Evolutionary conservation across 306 rosid species (phyloP).

Genomic region (Hippophae rhamnoides): DNA sequence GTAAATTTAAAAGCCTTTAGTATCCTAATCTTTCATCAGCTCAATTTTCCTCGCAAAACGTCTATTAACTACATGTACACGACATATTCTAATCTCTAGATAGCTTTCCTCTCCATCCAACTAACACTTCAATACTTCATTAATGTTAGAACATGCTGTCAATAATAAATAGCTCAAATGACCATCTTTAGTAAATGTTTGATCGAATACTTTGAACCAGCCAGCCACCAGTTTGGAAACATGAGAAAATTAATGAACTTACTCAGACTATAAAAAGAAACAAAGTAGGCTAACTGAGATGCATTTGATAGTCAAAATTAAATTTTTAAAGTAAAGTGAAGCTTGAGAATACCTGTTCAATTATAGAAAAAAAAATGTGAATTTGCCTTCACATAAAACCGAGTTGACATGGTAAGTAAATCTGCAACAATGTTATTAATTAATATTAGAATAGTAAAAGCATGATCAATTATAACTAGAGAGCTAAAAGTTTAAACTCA

Average conservation of each 20-base stretch:
- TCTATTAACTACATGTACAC: neutral
- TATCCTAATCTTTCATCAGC: neutral
- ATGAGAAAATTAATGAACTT: neutral
- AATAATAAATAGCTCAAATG: neutral
- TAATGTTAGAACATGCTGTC: neutral
- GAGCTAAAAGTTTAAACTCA: too few relatives aligned
- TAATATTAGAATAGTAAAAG: too few relatives aligned
- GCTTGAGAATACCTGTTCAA: conserved; percentile 75
- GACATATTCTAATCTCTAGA: neutral
- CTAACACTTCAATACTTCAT: neutral
- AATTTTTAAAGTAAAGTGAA: conserved; percentile 18
- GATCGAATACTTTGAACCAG: neutral
- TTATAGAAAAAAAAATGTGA: conserved; percentile 83
- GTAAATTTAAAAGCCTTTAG: neutral
- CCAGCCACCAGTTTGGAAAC: neutral
- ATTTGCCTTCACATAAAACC: conserved; percentile 74
- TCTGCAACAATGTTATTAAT: conserved; percentile 6
- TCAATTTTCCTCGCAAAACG: neutral
- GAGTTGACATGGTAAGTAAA: conserved; percentile 9
- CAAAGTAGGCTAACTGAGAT: neutral
- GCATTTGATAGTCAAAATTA: conserved; percentile 3
- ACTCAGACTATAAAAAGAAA: neutral
- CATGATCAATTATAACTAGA: too few relatives aligned
- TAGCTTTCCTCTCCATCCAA: neutral
- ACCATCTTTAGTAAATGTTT: neutral